Base-by-base conservation (phyloP, 1,139 yeast genomes). In the Blastobotrys elegans region DNA sequence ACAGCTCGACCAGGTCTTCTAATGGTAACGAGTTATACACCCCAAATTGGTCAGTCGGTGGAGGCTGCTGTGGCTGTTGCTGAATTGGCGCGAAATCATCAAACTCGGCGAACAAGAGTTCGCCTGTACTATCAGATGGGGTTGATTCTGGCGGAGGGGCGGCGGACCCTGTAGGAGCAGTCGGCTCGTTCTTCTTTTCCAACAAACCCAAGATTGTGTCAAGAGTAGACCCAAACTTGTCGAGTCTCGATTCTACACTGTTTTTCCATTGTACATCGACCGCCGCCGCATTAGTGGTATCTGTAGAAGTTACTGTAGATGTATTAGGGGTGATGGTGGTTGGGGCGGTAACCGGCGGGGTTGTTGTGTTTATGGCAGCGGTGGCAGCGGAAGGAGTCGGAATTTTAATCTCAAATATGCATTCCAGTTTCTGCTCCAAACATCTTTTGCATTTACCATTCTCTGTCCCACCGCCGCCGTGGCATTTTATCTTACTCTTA, bases 401-500 rank as follows among this genome's bases (percentile, higher is more conserved):
- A 3, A 79, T 68, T 53, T 77, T 78, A 43, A 76, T 74, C 36
- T 77, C 78, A 62, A 76, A 82, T 40, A 76, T 75, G 56, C 88
- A 82, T 38, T 71, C 75, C 37, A 77, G 70, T 20, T 77, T 77
- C 18, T 69, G 72, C 39, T 73, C 73, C 18, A 70, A 56, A 58
- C 89, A 82, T 50, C 86, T 61, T 53, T 75, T 76, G 60, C 89
- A 82, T 1, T 83, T 82, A 41, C 62, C 56, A 13, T 57, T 54
- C n/a, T 56, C 60, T 7, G 65, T 59, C 17, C 22, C 46, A 7
- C 40, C 38, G 53, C 76, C 76, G 53, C 76, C 76, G 27, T 73
- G 72, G 57, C 89, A 82, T 63, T 75, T 80, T 27, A 82, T 82
- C 64, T 82, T 82, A 29, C 84, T 74, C 59, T 73, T 71, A 50